These are phyloP conservation scores for Vitis riparia DNA, from an alignment of 164 flowering plant species.

Conservation along the genomic window DNA sequence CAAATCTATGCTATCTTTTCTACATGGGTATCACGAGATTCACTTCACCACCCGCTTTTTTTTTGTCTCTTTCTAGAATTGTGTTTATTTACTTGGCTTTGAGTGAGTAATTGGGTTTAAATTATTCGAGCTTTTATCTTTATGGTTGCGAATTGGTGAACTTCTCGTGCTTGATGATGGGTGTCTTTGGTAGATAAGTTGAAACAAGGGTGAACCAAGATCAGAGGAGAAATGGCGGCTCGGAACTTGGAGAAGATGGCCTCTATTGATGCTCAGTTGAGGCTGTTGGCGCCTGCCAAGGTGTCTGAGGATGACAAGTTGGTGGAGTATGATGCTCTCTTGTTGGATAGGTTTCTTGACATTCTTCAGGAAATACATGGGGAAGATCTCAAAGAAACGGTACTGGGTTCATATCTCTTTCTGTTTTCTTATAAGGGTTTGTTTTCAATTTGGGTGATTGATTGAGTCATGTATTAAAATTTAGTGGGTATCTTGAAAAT, in stretches of 20 bases:
- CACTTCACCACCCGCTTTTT: not conserved
- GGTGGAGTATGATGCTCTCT: slow-evolving; percentile 59
- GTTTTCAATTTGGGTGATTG: not conserved
- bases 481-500: too few relatives aligned
- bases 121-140: too few relatives aligned
- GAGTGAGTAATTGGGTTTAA: too few relatives aligned
- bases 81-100: not conserved
- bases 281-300: slow-evolving; percentile 50
- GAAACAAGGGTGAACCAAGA: too few relatives aligned
- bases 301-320: slow-evolving; percentile 64
- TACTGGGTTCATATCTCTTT: slow-evolving; percentile 14
- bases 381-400: slow-evolving; percentile 52
- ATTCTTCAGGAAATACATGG: slow-evolving; percentile 66
- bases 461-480: not conserved
- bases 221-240: slow-evolving; percentile 14
- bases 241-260: slow-evolving; percentile 51
- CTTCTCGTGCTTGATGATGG: too few relatives aligned
- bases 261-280: slow-evolving; percentile 54
- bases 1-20: not conserved
- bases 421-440: not conserved
- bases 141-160: too few relatives aligned
- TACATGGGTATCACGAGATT: slow-evolving; percentile 20
- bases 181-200: too few relatives aligned
- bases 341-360: slow-evolving; percentile 60
- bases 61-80: not conserved